phyloP scores from a whole-genome alignment of 257 asterid genomes.

The Fraxinus americana region DNA sequence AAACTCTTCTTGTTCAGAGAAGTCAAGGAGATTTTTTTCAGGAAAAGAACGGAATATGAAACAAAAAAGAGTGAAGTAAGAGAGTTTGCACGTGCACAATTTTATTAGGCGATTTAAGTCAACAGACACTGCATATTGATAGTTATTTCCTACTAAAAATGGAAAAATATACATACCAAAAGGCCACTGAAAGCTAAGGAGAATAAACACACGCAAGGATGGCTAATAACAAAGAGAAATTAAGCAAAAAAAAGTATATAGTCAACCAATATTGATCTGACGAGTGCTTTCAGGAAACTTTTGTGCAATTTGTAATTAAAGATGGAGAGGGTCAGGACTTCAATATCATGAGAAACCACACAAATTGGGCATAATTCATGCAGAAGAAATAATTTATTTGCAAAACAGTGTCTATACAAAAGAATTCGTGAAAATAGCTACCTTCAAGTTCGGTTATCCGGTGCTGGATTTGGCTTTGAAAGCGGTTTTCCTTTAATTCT shows the following conservation, averaged over 20 bases:
- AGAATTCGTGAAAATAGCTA: conserved; percentile 31
- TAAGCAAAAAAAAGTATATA: background rate
- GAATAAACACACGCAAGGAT: background rate
- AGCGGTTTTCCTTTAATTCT: conserved; percentile 62
- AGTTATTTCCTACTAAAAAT: background rate
- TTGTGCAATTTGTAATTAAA: conserved; percentile 2
- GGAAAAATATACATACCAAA: background rate
- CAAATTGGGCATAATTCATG: conserved; percentile 12
- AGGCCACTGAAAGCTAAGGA: background rate
- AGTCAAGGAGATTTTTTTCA: background rate
- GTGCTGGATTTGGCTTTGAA: conserved; percentile 63
- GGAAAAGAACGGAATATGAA: background rate
- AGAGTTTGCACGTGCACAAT: background rate
- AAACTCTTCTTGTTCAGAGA: conserved; percentile 4
- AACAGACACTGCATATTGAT: background rate
- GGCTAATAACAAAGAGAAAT: background rate
- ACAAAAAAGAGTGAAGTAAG: background rate
- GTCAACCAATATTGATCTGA: background rate
- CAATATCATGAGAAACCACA: conserved; percentile 15
- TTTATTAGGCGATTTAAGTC: background rate
- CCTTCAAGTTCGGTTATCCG: conserved; percentile 91
- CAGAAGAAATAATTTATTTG: conserved; percentile 8
- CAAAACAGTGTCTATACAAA: background rate
- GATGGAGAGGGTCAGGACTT: conserved; percentile 12
- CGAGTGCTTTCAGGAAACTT: background rate